Base-by-base conservation (phyloP, 129 eudicot species). In the Saussurea involucrata region DNA sequence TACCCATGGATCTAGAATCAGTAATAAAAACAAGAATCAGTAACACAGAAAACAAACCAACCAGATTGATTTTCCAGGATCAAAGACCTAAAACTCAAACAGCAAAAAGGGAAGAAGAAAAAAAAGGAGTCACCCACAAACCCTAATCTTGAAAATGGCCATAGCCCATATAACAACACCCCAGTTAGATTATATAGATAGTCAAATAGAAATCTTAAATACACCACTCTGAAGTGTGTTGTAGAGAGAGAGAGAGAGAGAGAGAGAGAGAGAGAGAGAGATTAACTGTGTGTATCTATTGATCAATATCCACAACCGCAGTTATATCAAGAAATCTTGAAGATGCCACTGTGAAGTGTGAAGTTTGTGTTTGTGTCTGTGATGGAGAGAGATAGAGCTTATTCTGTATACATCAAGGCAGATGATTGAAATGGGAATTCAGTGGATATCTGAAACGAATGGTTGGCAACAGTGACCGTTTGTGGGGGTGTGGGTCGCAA, bases 81-180 rank as follows among this genome's bases (percentile, higher is more conserved):
- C 25, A 60, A 37, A 78, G 63, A 9, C 55, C 66, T 40, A 44
- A 44, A 71, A 29, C 68, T 44, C 24, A 21, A 72, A 63, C 72
- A 79, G 18, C 31, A 42, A 63, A 69, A 70, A 78, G 20, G 36
- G 67, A 24, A 6, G 9, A 27, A 10, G 22, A 69, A 12, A 24
- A 53, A 24, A 4, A 49, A 3, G 22, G 22, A 3, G 21, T 66
- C 60, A 32, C 44, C 44, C 63, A 46, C 63, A 73, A 72, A 80
- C 83, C 79, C 79, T 73, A 79, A 79, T 79, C 67, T 72, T 72
- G 68, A 72, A 72, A 71, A 71, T 46, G 32, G 28, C 11, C 69
- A 36, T 70, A 55, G 20, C 63, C 46, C 18, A 44, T 44, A 44
- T 10, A 1, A 58, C 42, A 4, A 64, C 29, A 40, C 71, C 49